Evolutionary conservation across 1,284 basidiomycete species (phyloP).

Genomic region (Hortiboletus rubellus): DNA sequence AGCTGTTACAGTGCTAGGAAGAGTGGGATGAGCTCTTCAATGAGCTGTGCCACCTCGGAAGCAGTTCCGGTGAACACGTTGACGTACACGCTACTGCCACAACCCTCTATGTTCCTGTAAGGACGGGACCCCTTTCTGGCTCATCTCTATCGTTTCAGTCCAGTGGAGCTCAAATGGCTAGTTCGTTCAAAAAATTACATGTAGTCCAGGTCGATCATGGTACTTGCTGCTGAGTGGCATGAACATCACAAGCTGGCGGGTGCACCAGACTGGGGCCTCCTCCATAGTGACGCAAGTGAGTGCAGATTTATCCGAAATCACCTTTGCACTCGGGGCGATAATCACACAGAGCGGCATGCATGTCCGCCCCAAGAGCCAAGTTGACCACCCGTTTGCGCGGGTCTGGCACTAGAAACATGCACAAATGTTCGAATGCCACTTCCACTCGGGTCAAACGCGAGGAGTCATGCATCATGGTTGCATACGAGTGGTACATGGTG

Average conservation of each 20-base stretch:
- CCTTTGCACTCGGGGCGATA: too few species aligned
- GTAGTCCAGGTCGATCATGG: too few species aligned
- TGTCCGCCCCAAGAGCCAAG: not conserved
- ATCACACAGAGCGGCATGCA: not conserved
- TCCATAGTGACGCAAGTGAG: not conserved
- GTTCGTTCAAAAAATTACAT: too few species aligned
- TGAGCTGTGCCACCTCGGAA: conserved; percentile 1
- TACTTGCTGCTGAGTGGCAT: too few species aligned
- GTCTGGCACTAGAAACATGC: not conserved
- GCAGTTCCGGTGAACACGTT: conserved; percentile 7
- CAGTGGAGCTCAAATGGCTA: too few species aligned
- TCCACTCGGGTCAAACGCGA: not conserved
- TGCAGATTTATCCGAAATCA: not conserved
- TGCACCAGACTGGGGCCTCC: too few species aligned
- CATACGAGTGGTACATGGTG: conserved; percentile 30
- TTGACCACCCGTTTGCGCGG: not conserved
- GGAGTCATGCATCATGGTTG: conserved; percentile 20
- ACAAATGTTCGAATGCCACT: not conserved
- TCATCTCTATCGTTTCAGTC: too few species aligned
- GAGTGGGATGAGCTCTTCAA: not conserved
- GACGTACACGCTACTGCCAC: not conserved
- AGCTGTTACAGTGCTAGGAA: not conserved
- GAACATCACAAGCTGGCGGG: not conserved
- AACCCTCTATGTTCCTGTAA: not conserved
- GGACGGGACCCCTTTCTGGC: not conserved